A percentile compares a stretch with the other conserved stretches of the same genome.
Conservation (phyloP, 345 rosid genomes). For the Eucalyptus dawsonii region DNA sequence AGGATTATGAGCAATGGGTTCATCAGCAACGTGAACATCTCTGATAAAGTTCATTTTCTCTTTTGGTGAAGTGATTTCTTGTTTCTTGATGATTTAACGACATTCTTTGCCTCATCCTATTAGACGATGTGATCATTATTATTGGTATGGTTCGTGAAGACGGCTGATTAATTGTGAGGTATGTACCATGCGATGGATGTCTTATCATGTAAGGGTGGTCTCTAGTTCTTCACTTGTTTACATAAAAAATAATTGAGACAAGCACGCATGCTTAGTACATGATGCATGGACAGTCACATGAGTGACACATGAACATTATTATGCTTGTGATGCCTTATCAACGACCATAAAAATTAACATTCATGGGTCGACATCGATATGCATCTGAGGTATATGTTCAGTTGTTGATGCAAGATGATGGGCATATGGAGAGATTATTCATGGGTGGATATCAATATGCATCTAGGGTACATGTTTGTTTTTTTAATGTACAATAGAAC, state of each 20-base stretch:
- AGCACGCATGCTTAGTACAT: not conserved
- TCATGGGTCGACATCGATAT: not conserved
- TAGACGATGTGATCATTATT: not conserved
- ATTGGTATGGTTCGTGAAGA: not conserved
- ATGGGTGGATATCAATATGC: not conserved
- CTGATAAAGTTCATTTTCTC: not conserved
- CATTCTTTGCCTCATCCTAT: not conserved
- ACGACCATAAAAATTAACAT: not conserved
- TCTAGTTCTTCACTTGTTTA: not conserved
- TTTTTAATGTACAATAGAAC: not conserved
- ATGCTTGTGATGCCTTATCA: not conserved
- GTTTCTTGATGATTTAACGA: not conserved
- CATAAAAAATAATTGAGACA: not conserved
- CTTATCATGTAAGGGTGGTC: not conserved
- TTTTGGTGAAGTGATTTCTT: not conserved
- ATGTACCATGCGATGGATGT: not conserved
- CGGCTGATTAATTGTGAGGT: not conserved
- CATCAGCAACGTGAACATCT: conserved; percentile 8
- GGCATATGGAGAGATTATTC: not conserved
- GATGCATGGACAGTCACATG: not conserved
- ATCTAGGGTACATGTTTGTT: not conserved
- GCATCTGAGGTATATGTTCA: not conserved
- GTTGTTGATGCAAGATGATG: not conserved
- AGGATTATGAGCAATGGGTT: conserved; percentile 55
- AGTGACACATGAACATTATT: not conserved